phyloP scores from a whole-genome alignment of 208 protist genomes.

The Leptomonas seymouri region DNA sequence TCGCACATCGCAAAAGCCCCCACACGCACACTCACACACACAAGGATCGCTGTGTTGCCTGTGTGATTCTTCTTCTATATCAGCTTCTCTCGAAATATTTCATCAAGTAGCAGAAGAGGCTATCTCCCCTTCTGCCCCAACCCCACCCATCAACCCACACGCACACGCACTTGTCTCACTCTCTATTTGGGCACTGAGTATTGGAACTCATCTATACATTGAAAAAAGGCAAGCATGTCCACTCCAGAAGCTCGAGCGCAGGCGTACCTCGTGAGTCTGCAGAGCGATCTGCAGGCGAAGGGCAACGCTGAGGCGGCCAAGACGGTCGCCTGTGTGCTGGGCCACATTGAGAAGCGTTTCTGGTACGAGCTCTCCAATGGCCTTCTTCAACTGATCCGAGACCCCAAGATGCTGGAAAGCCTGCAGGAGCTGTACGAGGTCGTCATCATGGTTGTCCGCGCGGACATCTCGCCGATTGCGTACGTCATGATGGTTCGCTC shows the following conservation, averaged over 20 bases:
- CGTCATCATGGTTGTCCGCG: slow-evolving; percentile 63
- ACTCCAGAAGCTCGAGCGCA: slow-evolving; percentile 42
- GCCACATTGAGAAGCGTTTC: slow-evolving; percentile 49
- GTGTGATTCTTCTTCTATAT: too few relatives aligned
- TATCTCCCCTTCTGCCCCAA: too few relatives aligned
- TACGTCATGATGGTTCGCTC: slow-evolving; percentile 86
- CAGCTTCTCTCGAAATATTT: too few relatives aligned
- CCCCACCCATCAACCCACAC: too few relatives aligned
- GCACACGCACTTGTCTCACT: too few relatives aligned
- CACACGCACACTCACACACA: too few relatives aligned
- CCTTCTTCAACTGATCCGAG: slow-evolving; percentile 65
- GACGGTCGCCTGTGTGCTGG: slow-evolving; percentile 38
- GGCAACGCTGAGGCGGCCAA: slow-evolving; percentile 46
- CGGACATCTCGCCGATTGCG: slow-evolving; percentile 82
- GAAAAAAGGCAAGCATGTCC: slow-evolving; percentile 18
- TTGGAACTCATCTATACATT: too few relatives aligned
- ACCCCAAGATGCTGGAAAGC: slow-evolving; percentile 58
- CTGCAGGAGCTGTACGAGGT: slow-evolving; percentile 82
- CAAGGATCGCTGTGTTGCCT: too few relatives aligned
- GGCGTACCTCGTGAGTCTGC: slow-evolving; percentile 54
- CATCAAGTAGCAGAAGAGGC: too few relatives aligned
- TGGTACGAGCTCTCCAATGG: slow-evolving; percentile 82
- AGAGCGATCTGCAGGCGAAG: slow-evolving; percentile 33
- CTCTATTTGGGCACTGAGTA: too few relatives aligned
- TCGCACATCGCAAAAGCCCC: too few relatives aligned